phyloP scores from a whole-genome alignment of 139 green algal genomes.

The Prasinococcaceae sp. region DNA sequence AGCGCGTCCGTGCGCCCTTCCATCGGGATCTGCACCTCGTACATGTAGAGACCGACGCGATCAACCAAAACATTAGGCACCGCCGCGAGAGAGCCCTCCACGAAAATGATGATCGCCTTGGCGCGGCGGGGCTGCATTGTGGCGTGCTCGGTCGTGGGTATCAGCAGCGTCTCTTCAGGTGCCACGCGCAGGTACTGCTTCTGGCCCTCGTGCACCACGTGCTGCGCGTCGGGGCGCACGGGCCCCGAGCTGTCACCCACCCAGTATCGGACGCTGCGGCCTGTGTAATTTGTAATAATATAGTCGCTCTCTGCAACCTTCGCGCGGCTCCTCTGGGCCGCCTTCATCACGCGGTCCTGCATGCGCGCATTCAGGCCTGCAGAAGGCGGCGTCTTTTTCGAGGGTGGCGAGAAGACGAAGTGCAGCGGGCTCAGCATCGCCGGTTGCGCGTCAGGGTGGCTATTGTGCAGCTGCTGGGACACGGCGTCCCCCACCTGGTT shows the following conservation, averaged over 20 bases:
- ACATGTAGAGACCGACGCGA: conserved; percentile 76
- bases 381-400: no score
- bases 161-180: background rate
- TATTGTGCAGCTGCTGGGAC: no score
- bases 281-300: background rate
- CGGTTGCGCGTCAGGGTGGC: no score
- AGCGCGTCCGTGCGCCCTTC: conserved; percentile 36
- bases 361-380: no score
- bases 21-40: conserved; percentile 44
- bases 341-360: no score
- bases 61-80: conserved; percentile 39
- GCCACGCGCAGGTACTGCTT: background rate
- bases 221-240: no score
- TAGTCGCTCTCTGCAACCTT: no score
- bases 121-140: background rate
- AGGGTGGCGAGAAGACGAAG: no score
- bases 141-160: background rate
- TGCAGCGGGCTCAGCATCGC: no score
- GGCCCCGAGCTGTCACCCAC: background rate
- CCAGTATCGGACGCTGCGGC: background rate
- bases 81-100: conserved; percentile 70
- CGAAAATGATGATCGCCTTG: conserved; percentile 49
- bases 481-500: background rate
- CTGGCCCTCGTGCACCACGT: background rate
- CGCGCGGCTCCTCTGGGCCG: no score